Percentiles rank a stretch among this genome's conserved stretches.
phyloP scores from a whole-genome alignment of 2,329 filamentous ascomycete species.

The Pyrenochaeta sp. region DNA sequence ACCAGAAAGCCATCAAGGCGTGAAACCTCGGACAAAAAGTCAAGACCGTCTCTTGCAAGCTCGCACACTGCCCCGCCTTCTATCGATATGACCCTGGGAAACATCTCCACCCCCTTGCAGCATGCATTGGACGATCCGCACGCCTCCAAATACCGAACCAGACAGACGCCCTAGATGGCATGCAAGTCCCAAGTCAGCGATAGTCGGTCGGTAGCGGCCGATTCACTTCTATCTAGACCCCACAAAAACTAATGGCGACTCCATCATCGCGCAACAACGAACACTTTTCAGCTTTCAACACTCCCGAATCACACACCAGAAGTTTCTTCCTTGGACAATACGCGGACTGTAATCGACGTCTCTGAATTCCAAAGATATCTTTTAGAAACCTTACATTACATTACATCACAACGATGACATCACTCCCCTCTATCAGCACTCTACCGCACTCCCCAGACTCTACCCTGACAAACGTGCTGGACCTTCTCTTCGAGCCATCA shows the following conservation, averaged over 20 bases:
- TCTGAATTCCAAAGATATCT: neutral
- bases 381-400: neutral
- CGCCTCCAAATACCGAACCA: neutral
- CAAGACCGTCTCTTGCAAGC: neutral
- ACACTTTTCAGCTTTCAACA: neutral
- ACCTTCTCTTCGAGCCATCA: slow-evolving; percentile 86
- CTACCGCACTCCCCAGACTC: slow-evolving; percentile 65
- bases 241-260: slow-evolving; percentile 2
- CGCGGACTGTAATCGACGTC: neutral
- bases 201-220: slow-evolving; percentile 41
- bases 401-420: slow-evolving; percentile 29
- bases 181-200: slow-evolving; percentile 3
- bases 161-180: neutral
- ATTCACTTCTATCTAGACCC: slow-evolving; percentile 9
- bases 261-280: slow-evolving; percentile 5
- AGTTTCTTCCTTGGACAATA: neutral
- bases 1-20: neutral
- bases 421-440: slow-evolving; percentile 66
- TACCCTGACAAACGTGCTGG: slow-evolving; percentile 68
- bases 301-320: neutral
- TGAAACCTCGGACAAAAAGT: neutral
- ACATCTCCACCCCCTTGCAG: slow-evolving; percentile 32
- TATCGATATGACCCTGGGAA: slow-evolving; percentile 10
- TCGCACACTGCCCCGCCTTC: slow-evolving; percentile 14
- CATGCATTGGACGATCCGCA: slow-evolving; percentile 22